Evolutionary conservation across 257 asterid species (phyloP).

Genomic region (Solanum pennellii): DNA sequence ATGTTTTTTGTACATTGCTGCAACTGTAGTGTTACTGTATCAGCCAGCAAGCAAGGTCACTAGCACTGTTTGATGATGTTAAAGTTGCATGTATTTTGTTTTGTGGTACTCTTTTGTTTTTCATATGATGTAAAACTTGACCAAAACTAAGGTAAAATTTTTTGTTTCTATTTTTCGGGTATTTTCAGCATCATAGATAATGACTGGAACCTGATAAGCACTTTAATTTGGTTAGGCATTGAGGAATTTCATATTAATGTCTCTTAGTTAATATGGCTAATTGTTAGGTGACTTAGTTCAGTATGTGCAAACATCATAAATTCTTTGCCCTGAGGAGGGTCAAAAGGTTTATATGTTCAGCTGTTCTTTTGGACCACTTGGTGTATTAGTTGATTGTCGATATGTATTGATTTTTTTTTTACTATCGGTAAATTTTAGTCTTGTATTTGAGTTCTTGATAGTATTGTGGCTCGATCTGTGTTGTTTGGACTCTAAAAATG

Average conservation of each 20-base stretch:
- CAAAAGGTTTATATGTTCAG: not conserved
- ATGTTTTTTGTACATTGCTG: not conserved
- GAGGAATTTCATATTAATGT: not conserved
- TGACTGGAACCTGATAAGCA: not conserved
- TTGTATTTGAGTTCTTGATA: not conserved
- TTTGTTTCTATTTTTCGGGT: not conserved
- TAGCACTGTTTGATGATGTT: conserved; percentile 2
- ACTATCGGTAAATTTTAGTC: not conserved
- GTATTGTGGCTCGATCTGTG: not conserved
- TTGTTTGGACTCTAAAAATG: not conserved
- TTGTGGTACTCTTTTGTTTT: not conserved
- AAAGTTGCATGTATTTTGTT: conserved; percentile 7
- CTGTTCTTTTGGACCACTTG: not conserved
- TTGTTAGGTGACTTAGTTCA: not conserved
- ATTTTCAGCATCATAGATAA: not conserved
- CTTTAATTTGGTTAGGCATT: not conserved
- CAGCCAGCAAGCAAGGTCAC: not conserved
- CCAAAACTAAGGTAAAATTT: not conserved
- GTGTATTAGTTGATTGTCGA: not conserved
- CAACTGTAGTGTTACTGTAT: not conserved
- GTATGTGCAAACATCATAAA: not conserved
- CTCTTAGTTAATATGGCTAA: not conserved
- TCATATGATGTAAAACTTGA: not conserved
- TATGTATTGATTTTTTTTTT: not conserved
- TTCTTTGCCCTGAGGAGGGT: not conserved